Base-by-base conservation (phyloP, 306 rosid species). In the Chamaecrista fasciculata region DNA sequence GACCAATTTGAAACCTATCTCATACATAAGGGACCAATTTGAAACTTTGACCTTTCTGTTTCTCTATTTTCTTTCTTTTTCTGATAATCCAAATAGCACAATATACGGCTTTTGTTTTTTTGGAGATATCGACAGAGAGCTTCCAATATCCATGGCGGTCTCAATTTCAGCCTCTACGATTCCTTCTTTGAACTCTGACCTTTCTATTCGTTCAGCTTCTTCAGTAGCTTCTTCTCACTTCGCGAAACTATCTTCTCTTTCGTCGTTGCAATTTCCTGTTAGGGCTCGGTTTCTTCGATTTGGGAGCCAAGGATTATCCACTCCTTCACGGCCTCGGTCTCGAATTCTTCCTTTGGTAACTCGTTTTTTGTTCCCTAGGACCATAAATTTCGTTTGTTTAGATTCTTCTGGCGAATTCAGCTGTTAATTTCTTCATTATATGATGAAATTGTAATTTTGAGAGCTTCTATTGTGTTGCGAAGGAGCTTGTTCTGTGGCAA, bases 331-430 rank as follows among this genome's bases (percentile, higher is more conserved):
- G n/a, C 55, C 59, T 69, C 60, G 77, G n/a, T 49, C 59, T 69
- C 82, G 79, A 58, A 52, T 46, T 57, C 85, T 84, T 42, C 84
- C 92, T 26, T 26, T 79, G 88, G 91, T 83, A 76, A 33, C 6
- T 4, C 9, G n/a, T 49, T 50, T 63, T 31, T 55, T 15, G 2
- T 33, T 49, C 46, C 52, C 0, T 15, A 18, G 18, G 16, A 37
- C 28, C 4, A 6, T 36, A 18, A 61, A 61, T 20, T 20, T 21
- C 37, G 4, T 40, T 24, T 15, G 0, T 55, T 6, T 6, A 33
- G 43, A 24, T 58, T 31, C 25, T 19, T 58, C 25, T 11, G 25
- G 11, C 64, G 3, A 29, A 28, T 16, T 57, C 37, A 5, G 36
- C 8, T 53, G 21, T 56, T 56, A 19, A 28, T 56, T 56, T 56